These are phyloP conservation scores for Cicer pinnatifidum DNA, from an alignment of 306 rosid species.

Conservation along the genomic window DNA sequence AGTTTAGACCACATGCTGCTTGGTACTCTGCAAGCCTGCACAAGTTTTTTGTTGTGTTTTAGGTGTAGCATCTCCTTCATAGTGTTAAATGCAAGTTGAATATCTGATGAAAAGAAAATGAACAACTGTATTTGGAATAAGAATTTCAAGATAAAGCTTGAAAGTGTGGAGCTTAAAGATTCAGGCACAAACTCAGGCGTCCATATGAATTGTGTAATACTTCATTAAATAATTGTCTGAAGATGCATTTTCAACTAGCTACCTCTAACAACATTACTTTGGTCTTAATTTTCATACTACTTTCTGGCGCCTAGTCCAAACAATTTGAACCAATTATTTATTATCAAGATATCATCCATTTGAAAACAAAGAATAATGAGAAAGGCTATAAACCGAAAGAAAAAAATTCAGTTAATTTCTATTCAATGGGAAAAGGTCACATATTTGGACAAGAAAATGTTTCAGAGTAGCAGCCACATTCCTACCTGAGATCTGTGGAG, in stretches of 20 bases:
- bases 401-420: conserved; percentile 30
- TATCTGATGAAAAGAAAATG: conserved; percentile 28
- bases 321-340: conserved; percentile 35
- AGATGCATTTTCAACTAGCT: conserved; percentile 31
- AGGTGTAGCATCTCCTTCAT: conserved; percentile 30
- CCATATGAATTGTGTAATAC: conserved; percentile 24
- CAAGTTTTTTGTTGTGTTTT: conserved; percentile 25
- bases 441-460: conserved; percentile 31
- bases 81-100: conserved; percentile 20
- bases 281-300: conserved; percentile 27
- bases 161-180: conserved; percentile 12
- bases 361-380: conserved; percentile 4
- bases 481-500: conserved; percentile 94
- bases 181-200: conserved; percentile 20
- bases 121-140: conserved; percentile 28
- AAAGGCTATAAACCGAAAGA: conserved; percentile 28
- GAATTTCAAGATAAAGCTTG: conserved; percentile 25
- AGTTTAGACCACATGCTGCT: conserved; percentile 90
- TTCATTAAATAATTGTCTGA: conserved; percentile 3
- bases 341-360: conserved; percentile 26
- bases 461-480: neutral
- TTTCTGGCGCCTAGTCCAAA: conserved; percentile 13
- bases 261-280: conserved; percentile 23
- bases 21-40: conserved; percentile 78
- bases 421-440: conserved; percentile 7